These are phyloP conservation scores for Plasmodium coatneyi DNA, from an alignment of 169 alveolate genomes.

Conservation along the genomic window DNA sequence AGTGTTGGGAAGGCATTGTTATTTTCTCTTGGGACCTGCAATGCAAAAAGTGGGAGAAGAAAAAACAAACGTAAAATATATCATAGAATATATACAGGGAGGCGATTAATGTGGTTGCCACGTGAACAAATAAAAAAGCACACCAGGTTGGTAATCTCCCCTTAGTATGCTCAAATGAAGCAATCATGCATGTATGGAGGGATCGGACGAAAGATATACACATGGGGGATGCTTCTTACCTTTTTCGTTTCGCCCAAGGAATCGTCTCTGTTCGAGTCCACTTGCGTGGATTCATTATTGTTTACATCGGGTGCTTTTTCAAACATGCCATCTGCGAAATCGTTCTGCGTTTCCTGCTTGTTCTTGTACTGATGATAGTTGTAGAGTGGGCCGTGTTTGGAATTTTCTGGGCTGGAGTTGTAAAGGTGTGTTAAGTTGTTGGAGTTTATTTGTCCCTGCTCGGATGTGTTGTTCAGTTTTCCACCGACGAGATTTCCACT, in stretches of 20 bases:
- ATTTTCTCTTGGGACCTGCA: slow-evolving; percentile 5
- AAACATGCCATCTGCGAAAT: slow-evolving; percentile 10
- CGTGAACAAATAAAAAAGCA: not conserved
- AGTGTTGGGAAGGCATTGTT: slow-evolving; percentile 19
- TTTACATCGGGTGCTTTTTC: slow-evolving; percentile 10
- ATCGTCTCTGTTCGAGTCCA: not conserved
- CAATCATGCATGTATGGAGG: not conserved
- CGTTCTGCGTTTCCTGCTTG: slow-evolving; percentile 6
- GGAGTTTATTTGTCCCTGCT: slow-evolving; percentile 47
- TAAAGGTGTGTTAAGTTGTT: slow-evolving; percentile 48
- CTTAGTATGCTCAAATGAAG: not conserved
- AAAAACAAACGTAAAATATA: no score
- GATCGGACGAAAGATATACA: not conserved
- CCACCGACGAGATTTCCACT: not conserved
- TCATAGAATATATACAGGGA: not conserved
- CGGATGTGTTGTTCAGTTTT: slow-evolving; percentile 4
- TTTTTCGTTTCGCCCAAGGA: slow-evolving; percentile 1
- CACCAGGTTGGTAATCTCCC: not conserved
- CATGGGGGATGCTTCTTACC: not conserved
- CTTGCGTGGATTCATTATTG: not conserved
- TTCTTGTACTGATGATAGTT: slow-evolving; percentile 63
- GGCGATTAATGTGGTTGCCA: not conserved
- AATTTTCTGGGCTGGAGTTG: slow-evolving; percentile 58
- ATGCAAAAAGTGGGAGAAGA: not conserved
- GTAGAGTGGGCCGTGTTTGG: slow-evolving; percentile 16